A percentile compares a stretch with the other conserved stretches of the same genome.
These are phyloP conservation scores for Monilinia fructigena DNA, from an alignment of 2,329 filamentous ascomycete species.

Conservation along the genomic window DNA sequence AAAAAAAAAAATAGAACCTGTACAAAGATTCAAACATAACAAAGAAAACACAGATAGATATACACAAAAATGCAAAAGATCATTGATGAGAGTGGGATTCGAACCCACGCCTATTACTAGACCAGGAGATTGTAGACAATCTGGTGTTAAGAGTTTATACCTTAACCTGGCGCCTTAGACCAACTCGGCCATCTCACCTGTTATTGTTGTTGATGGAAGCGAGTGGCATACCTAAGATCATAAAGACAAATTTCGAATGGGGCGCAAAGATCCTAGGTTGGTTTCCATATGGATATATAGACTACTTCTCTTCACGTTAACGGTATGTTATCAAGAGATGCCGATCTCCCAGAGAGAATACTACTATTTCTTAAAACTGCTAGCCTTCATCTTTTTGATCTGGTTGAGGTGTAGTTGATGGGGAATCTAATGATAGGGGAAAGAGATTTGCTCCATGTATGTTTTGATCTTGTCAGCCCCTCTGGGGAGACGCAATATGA, in stretches of 20 bases:
- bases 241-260: neutral
- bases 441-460: no score
- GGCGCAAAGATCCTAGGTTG: neutral
- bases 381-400: neutral
- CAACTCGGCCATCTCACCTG: slow-evolving; percentile 18
- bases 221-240: rapidly evolving
- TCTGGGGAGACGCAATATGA: no score
- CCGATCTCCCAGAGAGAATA: no score
- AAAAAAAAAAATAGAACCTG: neutral
- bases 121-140: slow-evolving; percentile 3
- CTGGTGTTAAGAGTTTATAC: neutral
- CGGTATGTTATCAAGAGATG: no score
- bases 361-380: no score
- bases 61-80: neutral
- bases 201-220: neutral
- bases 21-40: no score
- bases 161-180: slow-evolving; percentile 21
- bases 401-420: rapidly evolving
- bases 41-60: neutral
- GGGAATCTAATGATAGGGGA: neutral
- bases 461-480: no score
- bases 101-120: slow-evolving; percentile 19
- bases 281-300: neutral
- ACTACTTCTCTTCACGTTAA: neutral
- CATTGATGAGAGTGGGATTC: slow-evolving; percentile 13